phyloP scores from a whole-genome alignment of 352 stramenopile genomes.

The Globisporangium takayamanum region DNA sequence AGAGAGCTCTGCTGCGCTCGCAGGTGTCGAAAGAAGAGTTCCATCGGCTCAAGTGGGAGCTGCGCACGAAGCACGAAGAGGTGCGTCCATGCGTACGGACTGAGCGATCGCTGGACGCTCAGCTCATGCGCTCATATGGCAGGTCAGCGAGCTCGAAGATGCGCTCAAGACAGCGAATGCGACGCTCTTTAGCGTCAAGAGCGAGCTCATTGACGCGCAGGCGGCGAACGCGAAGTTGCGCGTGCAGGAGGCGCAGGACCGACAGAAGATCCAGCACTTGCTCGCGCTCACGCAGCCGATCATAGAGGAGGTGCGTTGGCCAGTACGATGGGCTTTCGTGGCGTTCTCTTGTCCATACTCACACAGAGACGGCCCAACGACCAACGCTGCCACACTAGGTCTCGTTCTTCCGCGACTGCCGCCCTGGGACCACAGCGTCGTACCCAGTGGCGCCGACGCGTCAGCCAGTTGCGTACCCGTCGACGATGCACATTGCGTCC shows the following conservation, averaged over 20 bases:
- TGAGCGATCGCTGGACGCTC: neutral
- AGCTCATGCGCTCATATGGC: slow-evolving; percentile 1
- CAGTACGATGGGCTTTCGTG: neutral
- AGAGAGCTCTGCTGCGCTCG: neutral
- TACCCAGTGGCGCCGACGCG: slow-evolving; percentile 35
- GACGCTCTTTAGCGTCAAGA: slow-evolving; percentile 54
- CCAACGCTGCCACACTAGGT: slow-evolving; percentile 20
- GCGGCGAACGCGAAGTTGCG: slow-evolving; percentile 61
- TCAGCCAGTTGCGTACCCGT: slow-evolving; percentile 56
- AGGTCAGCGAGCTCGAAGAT: slow-evolving; percentile 58
- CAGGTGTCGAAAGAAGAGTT: slow-evolving; percentile 74
- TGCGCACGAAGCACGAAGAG: slow-evolving; percentile 59
- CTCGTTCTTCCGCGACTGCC: slow-evolving; percentile 71
- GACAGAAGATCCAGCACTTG: slow-evolving; percentile 77
- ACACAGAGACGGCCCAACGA: neutral
- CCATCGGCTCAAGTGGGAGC: slow-evolving; percentile 69
- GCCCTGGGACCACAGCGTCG: slow-evolving; percentile 38
- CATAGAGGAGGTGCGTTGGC: slow-evolving; percentile 46
- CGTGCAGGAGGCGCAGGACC: slow-evolving; percentile 67
- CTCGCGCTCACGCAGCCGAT: slow-evolving; percentile 78
- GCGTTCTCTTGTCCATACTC: neutral
- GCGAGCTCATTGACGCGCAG: slow-evolving; percentile 56
- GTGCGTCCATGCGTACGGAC: slow-evolving; percentile 12
- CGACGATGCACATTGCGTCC: slow-evolving; percentile 68
- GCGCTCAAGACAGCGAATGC: slow-evolving; percentile 47